phyloP scores from a whole-genome alignment of 176 grass and related monocot species.

The Typha latifolia region DNA sequence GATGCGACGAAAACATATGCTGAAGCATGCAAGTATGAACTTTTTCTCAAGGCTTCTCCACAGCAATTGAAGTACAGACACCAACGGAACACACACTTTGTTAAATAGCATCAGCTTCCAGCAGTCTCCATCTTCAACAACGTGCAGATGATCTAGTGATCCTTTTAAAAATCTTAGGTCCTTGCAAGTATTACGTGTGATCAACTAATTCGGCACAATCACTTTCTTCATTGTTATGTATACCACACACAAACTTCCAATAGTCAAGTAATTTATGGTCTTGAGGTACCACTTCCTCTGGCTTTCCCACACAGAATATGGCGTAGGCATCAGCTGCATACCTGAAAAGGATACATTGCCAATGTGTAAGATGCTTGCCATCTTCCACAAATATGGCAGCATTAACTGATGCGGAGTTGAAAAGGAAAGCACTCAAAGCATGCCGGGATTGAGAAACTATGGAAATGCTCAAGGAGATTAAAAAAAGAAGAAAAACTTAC shows the following conservation, averaged over 20 bases:
- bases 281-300: constrained; percentile 35
- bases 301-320: constrained; percentile 62
- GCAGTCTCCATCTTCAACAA: no score
- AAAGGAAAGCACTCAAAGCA: no score
- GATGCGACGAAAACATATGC: no score
- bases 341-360: constrained; percentile 16
- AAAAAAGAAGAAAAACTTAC: constrained; percentile 20
- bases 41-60: no score
- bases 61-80: no score
- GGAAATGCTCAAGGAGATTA: background rate
- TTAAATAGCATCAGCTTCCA: no score
- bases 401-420: no score
- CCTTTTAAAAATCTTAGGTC: no score
- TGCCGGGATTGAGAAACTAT: background rate
- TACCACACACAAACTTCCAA: constrained; percentile 44
- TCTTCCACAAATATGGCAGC: background rate
- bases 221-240: background rate
- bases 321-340: constrained; percentile 85
- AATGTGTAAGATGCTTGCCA: background rate
- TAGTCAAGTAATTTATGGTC: constrained; percentile 74
- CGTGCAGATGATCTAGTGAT: no score
- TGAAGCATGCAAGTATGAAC: no score
- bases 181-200: no score
- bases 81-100: no score
- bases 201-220: background rate